phyloP scores from a whole-genome alignment of 805 yeast species.

The Candida odintsovae region DNA sequence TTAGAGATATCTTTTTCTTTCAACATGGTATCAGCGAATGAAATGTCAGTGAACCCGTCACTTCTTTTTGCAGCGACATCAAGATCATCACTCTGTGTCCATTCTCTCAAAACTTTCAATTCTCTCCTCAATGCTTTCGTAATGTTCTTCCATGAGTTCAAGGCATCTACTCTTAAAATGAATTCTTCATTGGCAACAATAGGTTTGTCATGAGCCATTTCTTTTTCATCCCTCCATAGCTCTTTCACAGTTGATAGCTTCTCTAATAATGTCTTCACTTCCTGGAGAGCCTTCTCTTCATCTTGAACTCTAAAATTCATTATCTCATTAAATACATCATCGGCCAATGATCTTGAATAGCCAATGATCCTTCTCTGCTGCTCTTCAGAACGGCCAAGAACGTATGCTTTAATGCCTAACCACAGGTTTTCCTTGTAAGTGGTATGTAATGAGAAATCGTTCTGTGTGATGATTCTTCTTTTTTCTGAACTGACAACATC shows the following conservation, averaged over 20 bases:
- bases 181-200: constrained; percentile 59
- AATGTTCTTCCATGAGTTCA: constrained; percentile 79
- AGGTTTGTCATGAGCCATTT: constrained; percentile 78
- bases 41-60: constrained; percentile 47
- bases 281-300: constrained; percentile 37
- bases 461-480: constrained; percentile 57
- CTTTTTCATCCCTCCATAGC: constrained; percentile 73
- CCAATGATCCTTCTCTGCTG: constrained; percentile 68
- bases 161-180: constrained; percentile 60
- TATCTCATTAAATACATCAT: constrained; percentile 65
- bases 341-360: constrained; percentile 68
- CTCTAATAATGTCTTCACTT: constrained; percentile 52
- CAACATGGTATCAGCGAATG: constrained; percentile 78
- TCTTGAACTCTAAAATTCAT: constrained; percentile 54
- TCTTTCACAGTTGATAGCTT: constrained; percentile 63
- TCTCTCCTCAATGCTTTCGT: constrained; percentile 64
- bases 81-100: constrained; percentile 83
- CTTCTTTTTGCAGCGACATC: constrained; percentile 46
- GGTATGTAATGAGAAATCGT: constrained; percentile 45
- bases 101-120: constrained; percentile 50
- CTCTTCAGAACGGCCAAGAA: constrained; percentile 71
- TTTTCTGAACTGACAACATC: constrained; percentile 92
- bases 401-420: constrained; percentile 81
- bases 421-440: constrained; percentile 70
- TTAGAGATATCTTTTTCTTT: constrained; percentile 73